Conservation (phyloP, 2,329 filamentous ascomycete species). For the Colletotrichum musae region DNA sequence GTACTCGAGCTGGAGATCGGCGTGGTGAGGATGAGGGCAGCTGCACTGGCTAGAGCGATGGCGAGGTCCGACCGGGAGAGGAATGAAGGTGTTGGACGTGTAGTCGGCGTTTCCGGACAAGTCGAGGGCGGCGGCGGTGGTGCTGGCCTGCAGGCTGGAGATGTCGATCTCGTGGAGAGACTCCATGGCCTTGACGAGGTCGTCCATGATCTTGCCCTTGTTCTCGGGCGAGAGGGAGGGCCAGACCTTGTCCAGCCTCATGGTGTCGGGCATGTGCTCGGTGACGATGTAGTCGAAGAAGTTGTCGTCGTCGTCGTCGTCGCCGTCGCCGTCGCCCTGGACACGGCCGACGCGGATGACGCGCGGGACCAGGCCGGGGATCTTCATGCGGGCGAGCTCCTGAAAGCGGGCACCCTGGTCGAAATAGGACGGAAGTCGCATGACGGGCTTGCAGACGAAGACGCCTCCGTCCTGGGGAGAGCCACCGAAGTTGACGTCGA, state of each 20-base stretch:
- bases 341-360: slow-evolving; percentile 8
- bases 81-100: neutral
- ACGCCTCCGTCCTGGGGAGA: slow-evolving; percentile 5
- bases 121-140: neutral
- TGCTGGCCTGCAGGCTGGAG: neutral
- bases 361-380: slow-evolving; percentile 12
- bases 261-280: slow-evolving; percentile 2
- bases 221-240: neutral
- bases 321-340: too few relatives aligned
- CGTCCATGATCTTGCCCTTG: neutral
- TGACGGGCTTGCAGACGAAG: neutral
- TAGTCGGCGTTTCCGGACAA: slow-evolving; percentile 9
- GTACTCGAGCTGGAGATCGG: neutral
- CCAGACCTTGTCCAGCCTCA: slow-evolving; percentile 21
- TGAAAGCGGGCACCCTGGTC: slow-evolving; percentile 7
- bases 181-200: neutral
- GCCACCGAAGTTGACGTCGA: slow-evolving; percentile 9
- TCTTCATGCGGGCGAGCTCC: slow-evolving; percentile 9
- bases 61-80: neutral
- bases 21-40: neutral
- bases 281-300: slow-evolving; percentile 16
- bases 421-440: neutral
- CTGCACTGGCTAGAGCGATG: neutral
- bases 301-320: neutral
- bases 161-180: neutral